Conservation (phyloP, 305 asterid species). For the Plantago coronopus region DNA sequence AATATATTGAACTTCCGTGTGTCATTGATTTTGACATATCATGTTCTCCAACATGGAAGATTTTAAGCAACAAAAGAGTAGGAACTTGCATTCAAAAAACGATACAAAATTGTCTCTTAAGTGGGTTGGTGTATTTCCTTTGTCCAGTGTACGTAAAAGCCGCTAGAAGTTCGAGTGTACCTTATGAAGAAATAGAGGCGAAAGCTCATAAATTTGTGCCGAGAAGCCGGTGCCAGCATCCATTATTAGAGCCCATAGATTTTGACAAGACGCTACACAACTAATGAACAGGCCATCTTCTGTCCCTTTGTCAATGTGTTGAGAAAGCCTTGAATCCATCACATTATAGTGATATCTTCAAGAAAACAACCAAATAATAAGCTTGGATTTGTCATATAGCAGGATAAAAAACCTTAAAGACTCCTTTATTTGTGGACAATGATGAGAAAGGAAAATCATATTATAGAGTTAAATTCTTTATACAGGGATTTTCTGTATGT, state of each 20-base stretch:
- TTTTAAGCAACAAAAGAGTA: background rate
- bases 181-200: constrained; percentile 79
- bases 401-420: background rate
- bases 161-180: constrained; percentile 25
- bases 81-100: background rate
- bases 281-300: constrained; percentile 73
- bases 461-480: background rate
- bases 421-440: too few species aligned
- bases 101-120: too few species aligned
- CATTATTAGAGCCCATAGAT: constrained; percentile 87
- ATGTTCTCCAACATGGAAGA: background rate
- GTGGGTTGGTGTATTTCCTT: too few species aligned
- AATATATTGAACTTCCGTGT: background rate
- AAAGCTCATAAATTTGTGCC: constrained; percentile 60
- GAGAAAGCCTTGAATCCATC: constrained; percentile 59
- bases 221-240: constrained; percentile 86
- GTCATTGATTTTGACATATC: background rate
- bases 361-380: constrained; percentile 17
- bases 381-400: too few species aligned
- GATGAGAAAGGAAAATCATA: background rate
- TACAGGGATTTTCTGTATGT: background rate
- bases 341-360: constrained; percentile 87
- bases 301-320: constrained; percentile 72
- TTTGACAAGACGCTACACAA: constrained; percentile 61
- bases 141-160: background rate